Conservation (phyloP, 768 basidiomycete species). For the Russula ochroleuca region DNA sequence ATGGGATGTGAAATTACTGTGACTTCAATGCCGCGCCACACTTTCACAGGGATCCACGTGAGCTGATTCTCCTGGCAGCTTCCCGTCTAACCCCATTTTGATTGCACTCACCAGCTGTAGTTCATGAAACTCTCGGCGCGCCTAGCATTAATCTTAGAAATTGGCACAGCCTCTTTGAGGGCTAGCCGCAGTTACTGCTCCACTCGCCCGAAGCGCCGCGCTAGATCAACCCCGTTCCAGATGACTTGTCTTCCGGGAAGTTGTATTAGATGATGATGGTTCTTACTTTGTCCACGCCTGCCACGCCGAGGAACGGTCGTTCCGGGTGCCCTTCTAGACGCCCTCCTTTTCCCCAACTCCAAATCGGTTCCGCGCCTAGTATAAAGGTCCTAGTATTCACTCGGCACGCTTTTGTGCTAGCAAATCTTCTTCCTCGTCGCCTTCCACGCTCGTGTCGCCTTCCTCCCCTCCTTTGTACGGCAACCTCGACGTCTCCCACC, state of each 20-base stretch:
- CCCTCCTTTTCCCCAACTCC: constrained; percentile 2
- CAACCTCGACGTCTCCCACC: background rate
- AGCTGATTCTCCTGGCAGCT: background rate
- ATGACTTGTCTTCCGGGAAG: constrained; percentile 20
- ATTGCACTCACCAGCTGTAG: background rate
- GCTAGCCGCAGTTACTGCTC: constrained; percentile 8
- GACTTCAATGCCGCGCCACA: background rate
- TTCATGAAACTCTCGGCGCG: background rate
- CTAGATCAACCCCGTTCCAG: constrained; percentile 8
- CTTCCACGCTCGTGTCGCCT: background rate
- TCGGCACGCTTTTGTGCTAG: background rate
- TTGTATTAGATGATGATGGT: constrained; percentile 1
- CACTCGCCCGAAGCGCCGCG: constrained; percentile 18
- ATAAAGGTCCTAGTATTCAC: constrained; percentile 14
- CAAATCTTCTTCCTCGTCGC: background rate
- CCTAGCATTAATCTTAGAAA: background rate
- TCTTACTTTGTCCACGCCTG: constrained; percentile 6
- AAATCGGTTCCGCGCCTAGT: background rate
- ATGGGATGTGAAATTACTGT: background rate
- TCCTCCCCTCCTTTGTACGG: background rate
- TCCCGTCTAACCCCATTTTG: constrained; percentile 10
- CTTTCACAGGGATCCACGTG: background rate
- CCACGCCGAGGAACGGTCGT: constrained; percentile 16
- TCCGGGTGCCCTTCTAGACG: constrained; percentile 8
- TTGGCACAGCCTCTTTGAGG: background rate